Conservation (phyloP, 305 asterid species). For the Solanum hybrid region DNA sequence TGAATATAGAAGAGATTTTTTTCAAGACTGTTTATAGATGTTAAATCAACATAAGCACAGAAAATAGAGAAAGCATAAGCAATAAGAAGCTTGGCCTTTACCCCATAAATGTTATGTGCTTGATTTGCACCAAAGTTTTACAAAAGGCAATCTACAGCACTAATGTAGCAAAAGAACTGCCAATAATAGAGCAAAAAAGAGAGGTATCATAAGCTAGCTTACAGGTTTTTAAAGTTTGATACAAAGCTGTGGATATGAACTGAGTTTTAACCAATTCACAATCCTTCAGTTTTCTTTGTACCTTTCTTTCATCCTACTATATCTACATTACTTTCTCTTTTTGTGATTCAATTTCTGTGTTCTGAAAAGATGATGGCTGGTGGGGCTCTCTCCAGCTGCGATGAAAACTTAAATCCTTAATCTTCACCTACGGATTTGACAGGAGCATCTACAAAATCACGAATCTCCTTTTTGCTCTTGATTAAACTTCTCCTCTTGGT, state of each 20-base stretch:
- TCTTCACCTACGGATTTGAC: background rate
- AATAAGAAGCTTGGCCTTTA: background rate
- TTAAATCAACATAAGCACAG: background rate
- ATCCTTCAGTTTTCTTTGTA: background rate
- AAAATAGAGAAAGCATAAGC: background rate
- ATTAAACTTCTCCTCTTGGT: constrained; percentile 22
- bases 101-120: background rate
- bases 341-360: background rate
- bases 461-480: constrained; percentile 27
- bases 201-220: background rate
- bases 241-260: background rate
- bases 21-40: background rate
- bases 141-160: background rate
- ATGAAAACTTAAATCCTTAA: background rate
- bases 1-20: background rate
- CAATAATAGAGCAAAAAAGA: background rate
- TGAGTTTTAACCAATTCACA: background rate
- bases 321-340: background rate
- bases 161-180: background rate
- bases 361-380: background rate
- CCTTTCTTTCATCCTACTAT: background rate
- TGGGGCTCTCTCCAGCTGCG: background rate
- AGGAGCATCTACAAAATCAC: constrained; percentile 17
- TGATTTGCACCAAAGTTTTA: background rate
- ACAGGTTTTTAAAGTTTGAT: background rate